Evolutionary conservation across 176 grass and related monocot species (phyloP).

Genomic region (Rhynchospora breviuscula): DNA sequence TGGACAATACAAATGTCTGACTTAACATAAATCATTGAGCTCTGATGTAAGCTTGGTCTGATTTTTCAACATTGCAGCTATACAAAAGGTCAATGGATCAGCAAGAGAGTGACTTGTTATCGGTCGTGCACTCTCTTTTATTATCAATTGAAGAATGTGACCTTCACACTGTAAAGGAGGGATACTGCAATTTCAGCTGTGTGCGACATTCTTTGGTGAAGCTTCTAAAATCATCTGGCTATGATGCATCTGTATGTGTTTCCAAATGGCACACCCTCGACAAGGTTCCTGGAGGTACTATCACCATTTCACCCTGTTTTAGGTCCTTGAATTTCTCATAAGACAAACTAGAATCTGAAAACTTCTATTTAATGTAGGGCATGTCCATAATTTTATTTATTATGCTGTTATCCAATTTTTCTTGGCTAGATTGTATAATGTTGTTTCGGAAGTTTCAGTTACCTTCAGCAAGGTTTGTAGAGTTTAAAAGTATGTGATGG

Average conservation of each 20-base stretch:
- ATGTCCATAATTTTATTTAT: neutral
- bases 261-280: conserved; percentile 78
- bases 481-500: neutral
- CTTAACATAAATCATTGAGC: neutral
- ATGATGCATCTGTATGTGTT: conserved; percentile 61
- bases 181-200: conserved; percentile 61
- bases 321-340: neutral
- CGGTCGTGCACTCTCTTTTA: conserved; percentile 56
- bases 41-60: neutral
- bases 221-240: conserved; percentile 66
- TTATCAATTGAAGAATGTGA: conserved; percentile 57
- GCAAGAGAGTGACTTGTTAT: conserved; percentile 52
- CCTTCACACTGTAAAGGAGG: conserved; percentile 42
- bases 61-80: conserved; percentile 36
- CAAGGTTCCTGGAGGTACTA: conserved; percentile 79
- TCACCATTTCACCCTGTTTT: neutral
- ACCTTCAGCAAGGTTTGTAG: neutral
- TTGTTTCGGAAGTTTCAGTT: neutral
- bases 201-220: conserved; percentile 62
- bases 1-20: neutral
- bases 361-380: neutral
- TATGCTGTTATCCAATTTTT: neutral
- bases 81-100: conserved; percentile 56
- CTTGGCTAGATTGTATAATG: neutral
- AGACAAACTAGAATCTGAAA: neutral